Base-by-base conservation (phyloP, 768 basidiomycete species). In the Russula abietina region DNA sequence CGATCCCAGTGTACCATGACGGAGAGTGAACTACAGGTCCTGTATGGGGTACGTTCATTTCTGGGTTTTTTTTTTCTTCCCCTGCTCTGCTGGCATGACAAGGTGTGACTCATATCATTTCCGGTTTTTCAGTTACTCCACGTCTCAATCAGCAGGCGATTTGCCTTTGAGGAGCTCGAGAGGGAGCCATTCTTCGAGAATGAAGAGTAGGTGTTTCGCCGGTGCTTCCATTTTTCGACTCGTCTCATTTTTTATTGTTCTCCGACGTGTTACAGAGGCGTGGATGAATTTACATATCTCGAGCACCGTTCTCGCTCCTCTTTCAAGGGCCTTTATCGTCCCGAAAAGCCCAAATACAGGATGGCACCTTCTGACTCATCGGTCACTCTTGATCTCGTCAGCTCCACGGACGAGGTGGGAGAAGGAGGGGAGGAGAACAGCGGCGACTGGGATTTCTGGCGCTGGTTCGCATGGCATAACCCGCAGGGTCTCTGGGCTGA, bases 381-480 rank as follows among this genome's bases (percentile, higher is more conserved):
- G 22, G 26, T 50, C 45, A 52, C 63, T n/a, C 39, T 65, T 1
- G 66, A 67, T 28, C 64, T 67, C 24, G 58, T 67, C 8, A 43
- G 54, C 46, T 45, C 64, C 11, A 67, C 66, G 4, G 64, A 67
- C 41, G 56, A 51, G 11, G 60, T 49, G 52, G 50, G 8, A 11
- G 41, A 32, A 22, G 41, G 24, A 9, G 45, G 55, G 41, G 55
- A 50, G n/a, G 55, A 50, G n/a, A 28, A 11, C 41, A 58, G 22
- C 26, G 58, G 28, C 26, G 58, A 59, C 41, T 60, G 65, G 60
- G n/a, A 54, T 26, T 55, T 66, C 52, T 67, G 64, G 65, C 60
- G 60, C 22, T 62, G 60, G 65, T 67, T 67, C 46, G 67, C 67
- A 28, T 67, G 67, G 67, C 56, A 67, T 36, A 67, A 65, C 22